phyloP scores from a whole-genome alignment of 768 basidiomycete species.

The Gymnopilus junonius region DNA sequence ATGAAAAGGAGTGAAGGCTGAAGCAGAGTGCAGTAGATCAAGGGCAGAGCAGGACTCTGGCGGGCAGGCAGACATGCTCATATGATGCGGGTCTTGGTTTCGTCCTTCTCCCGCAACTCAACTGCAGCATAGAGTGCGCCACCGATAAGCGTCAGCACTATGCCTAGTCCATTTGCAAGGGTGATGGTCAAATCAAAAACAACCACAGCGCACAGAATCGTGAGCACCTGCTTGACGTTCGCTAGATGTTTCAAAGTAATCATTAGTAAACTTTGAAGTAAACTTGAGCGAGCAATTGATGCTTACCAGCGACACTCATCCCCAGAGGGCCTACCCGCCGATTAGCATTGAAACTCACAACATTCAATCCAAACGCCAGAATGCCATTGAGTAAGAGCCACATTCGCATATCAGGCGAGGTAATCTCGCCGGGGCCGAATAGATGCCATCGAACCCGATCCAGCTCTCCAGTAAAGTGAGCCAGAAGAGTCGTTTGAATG shows the following conservation, averaged over 20 bases:
- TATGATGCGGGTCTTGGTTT: constrained; percentile 14
- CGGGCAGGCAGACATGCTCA: not conserved
- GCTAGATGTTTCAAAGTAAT: constrained; percentile 41
- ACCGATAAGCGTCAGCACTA: constrained; percentile 81
- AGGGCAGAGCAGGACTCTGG: not conserved
- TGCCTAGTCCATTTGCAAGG: constrained; percentile 79
- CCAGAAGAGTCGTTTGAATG: constrained; percentile 81
- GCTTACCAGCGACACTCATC: constrained; percentile 88
- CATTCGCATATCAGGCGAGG: constrained; percentile 37
- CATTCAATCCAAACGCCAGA: constrained; percentile 91
- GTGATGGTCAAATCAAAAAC: constrained; percentile 88
- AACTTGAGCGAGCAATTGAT: not conserved
- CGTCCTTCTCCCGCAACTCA: constrained; percentile 57
- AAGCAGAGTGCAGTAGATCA: not conserved
- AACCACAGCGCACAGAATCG: constrained; percentile 80
- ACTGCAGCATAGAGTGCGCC: constrained; percentile 82
- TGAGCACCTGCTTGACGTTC: constrained; percentile 93
- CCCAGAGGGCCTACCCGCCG: constrained; percentile 86
- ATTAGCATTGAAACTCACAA: constrained; percentile 97
- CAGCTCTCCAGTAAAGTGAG: constrained; percentile 82
- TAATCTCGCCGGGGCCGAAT: constrained; percentile 22
- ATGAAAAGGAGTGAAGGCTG: not conserved
- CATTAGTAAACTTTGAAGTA: not conserved
- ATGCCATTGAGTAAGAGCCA: constrained; percentile 77
- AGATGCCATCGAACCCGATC: constrained; percentile 47